Conservation (phyloP, 345 rosid genomes). For the Brassica carinata region DNA sequence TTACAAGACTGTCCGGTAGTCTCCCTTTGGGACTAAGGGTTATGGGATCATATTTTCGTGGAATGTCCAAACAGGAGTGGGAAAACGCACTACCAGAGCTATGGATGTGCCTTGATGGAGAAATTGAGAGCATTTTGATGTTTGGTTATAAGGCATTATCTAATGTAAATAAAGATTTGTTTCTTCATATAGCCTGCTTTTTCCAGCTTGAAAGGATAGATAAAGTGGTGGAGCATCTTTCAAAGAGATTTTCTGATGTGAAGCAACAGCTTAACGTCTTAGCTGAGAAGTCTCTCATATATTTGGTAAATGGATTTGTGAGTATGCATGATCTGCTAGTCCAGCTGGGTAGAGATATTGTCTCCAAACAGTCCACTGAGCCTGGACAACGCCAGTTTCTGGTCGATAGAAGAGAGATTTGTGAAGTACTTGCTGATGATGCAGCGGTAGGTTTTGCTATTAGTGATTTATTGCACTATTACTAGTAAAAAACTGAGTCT, state of each 20-base stretch:
- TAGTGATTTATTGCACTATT: neutral
- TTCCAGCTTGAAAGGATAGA: neutral
- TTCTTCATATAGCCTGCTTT: neutral
- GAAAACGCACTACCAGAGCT: neutral
- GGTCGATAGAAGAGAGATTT: neutral
- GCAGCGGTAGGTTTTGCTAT: neutral
- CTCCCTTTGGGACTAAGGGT: neutral
- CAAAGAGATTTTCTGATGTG: neutral
- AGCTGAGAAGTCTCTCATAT: slow-evolving; percentile 6
- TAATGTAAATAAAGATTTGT: neutral
- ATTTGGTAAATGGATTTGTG: neutral
- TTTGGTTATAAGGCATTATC: neutral
- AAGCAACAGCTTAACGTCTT: neutral
- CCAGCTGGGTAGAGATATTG: neutral
- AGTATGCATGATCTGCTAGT: neutral
- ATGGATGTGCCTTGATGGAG: neutral
- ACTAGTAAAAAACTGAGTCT: neutral
- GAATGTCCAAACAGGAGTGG: neutral
- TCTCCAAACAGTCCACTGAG: neutral
- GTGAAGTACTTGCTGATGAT: neutral
- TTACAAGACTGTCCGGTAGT: neutral
- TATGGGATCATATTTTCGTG: neutral
- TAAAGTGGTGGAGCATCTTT: neutral
- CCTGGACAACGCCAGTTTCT: neutral
- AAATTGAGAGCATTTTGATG: neutral